Conservation (phyloP, 1,284 basidiomycete genomes). For the Acaromyces ingoldii region DNA sequence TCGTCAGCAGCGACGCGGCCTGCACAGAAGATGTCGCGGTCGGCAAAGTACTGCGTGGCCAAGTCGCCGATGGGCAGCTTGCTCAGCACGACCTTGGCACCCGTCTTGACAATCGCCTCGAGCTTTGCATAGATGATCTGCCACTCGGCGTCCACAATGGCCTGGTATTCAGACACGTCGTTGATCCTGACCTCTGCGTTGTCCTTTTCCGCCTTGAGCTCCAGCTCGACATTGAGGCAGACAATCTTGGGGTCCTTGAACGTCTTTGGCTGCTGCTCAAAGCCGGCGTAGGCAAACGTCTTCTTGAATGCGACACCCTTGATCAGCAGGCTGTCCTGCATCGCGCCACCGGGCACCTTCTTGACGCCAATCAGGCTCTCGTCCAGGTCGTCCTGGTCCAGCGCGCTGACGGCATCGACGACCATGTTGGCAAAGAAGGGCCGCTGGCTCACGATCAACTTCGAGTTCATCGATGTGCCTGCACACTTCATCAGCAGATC, state of each 20-base stretch:
- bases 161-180: slow-evolving; percentile 80
- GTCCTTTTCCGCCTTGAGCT: slow-evolving; percentile 98
- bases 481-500: slow-evolving; percentile 93
- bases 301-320: slow-evolving; percentile 98
- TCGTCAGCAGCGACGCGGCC: slow-evolving; percentile 89
- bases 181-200: slow-evolving; percentile 98
- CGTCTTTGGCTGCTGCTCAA: slow-evolving; percentile 95
- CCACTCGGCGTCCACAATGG: slow-evolving; percentile 99
- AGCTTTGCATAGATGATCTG: slow-evolving; percentile 98
- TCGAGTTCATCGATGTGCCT: slow-evolving; percentile 98
- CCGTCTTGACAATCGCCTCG: slow-evolving; percentile 90
- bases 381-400: slow-evolving; percentile 90
- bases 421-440: slow-evolving; percentile 99
- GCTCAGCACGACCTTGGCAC: slow-evolving; percentile 94
- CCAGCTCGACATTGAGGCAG: slow-evolving; percentile 95
- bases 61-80: slow-evolving; percentile 98
- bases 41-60: slow-evolving; percentile 98
- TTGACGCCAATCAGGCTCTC: slow-evolving; percentile 97
- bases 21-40: slow-evolving; percentile 98
- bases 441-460: slow-evolving; percentile 97
- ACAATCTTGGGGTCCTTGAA: slow-evolving; percentile 85
- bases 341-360: slow-evolving; percentile 96
- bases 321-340: slow-evolving; percentile 83
- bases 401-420: slow-evolving; percentile 74
- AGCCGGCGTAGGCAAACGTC: slow-evolving; percentile 98